Conservation (phyloP, 2,329 filamentous ascomycete species). For the Colletotrichum caudatum region DNA sequence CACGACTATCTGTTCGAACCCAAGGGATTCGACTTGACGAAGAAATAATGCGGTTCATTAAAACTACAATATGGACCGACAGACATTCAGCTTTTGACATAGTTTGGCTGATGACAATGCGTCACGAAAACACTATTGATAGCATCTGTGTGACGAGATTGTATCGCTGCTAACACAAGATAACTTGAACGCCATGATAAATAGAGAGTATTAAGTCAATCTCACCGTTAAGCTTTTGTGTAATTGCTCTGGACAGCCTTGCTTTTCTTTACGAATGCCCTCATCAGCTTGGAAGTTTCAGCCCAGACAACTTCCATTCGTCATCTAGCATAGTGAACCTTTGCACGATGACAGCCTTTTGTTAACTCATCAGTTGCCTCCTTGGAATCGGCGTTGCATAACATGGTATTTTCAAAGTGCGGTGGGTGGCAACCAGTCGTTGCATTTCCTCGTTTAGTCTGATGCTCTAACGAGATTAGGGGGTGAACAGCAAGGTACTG, state of each 20-base stretch:
- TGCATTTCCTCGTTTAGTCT: not conserved
- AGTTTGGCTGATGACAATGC: no score
- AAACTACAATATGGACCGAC: rapidly evolving
- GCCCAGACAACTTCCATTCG: not conserved
- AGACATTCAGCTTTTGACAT: rapidly evolving
- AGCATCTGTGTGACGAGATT: not conserved
- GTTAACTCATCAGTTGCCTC: not conserved
- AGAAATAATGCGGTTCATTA: no score
- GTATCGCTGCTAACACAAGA: no score
- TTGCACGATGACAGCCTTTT: not conserved
- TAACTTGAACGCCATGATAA: not conserved
- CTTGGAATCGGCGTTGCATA: not conserved
- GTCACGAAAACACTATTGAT: no score
- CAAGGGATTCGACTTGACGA: rapidly evolving
- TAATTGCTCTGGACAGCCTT: rapidly evolving
- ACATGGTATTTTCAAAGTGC: rapidly evolving
- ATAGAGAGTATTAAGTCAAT: rapidly evolving
- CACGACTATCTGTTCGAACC: no score
- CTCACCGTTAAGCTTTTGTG: not conserved
- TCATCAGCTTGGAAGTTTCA: not conserved
- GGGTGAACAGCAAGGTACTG: no score
- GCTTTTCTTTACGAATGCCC: no score
- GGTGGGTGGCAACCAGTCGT: not conserved
- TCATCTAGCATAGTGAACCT: not conserved
- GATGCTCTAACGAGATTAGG: no score